These are phyloP conservation scores for Starmerella etchellsii DNA, from an alignment of 805 yeast species.

Conservation along the genomic window DNA sequence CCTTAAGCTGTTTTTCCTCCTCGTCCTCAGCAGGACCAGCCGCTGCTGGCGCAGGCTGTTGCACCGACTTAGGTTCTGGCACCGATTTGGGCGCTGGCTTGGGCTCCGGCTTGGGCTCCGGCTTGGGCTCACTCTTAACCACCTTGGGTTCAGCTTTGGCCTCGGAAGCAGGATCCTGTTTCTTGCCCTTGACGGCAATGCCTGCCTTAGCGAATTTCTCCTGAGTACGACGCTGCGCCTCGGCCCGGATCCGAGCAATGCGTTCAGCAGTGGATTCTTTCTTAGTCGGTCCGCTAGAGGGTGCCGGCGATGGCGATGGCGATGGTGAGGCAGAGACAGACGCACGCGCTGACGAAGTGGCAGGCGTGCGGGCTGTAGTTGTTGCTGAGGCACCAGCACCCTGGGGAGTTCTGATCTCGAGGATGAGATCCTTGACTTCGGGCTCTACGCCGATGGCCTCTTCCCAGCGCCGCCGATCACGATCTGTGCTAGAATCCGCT, in stretches of 20 bases:
- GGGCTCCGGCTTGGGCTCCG: too few relatives aligned
- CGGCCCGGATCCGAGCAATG: conserved; percentile 23
- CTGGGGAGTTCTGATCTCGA: conserved; percentile 32
- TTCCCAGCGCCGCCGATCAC: conserved; percentile 66
- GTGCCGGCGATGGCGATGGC: background rate
- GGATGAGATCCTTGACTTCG: conserved; percentile 52
- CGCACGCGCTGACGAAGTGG: background rate
- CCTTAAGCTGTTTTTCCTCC: conserved; percentile 28
- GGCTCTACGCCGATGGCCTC: conserved; percentile 64
- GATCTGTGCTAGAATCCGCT: conserved; percentile 24
- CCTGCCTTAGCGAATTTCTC: conserved; percentile 23
- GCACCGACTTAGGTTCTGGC: background rate
- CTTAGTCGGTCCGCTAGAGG: conserved; percentile 1
- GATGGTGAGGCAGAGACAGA: background rate
- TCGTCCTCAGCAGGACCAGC: conserved; percentile 30
- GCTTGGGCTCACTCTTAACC: too few relatives aligned
- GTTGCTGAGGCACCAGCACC: background rate
- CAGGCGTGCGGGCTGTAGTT: background rate
- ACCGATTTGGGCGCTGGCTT: background rate
- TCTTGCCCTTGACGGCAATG: conserved; percentile 12
- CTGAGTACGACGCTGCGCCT: conserved; percentile 22
- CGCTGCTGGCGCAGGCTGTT: conserved; percentile 15
- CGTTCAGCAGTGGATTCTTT: conserved; percentile 22
- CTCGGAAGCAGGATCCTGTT: background rate
- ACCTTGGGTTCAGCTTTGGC: background rate